Evolutionary conservation across 305 asterid species (phyloP).

Genomic region (Fraxinus platypoda): DNA sequence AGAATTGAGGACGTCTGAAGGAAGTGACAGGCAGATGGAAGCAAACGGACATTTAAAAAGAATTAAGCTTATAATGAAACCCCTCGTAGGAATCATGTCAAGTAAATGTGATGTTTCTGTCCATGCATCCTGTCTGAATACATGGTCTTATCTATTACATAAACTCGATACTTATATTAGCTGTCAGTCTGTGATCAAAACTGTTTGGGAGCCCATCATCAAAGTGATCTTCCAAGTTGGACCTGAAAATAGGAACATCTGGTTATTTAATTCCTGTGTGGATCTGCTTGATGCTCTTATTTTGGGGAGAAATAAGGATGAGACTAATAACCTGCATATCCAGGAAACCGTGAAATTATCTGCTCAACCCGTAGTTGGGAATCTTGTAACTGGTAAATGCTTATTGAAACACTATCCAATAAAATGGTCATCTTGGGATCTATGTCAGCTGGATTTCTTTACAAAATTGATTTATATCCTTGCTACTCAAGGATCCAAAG

Average conservation of each 20-base stretch:
- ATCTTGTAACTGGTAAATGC: conserved; percentile 37
- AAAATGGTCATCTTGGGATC: conserved; percentile 59
- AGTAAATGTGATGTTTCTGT: conserved; percentile 69
- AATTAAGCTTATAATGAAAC: conserved; percentile 72
- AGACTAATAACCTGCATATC: conserved; percentile 24
- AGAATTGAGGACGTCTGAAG: conserved; percentile 28
- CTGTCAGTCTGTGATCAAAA: conserved; percentile 42
- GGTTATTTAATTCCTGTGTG: conserved; percentile 61
- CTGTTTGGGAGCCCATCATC: conserved; percentile 67
- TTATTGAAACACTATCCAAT: conserved; percentile 51
- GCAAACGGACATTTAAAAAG: conserved; percentile 39
- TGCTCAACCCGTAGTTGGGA: conserved; percentile 22
- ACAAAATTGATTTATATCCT: conserved; percentile 50
- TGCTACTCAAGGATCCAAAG: conserved; percentile 41
- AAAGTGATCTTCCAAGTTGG: conserved; percentile 54
- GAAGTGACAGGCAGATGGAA: conserved; percentile 28
- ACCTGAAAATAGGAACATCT: conserved; percentile 47
- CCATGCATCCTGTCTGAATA: conserved; percentile 65
- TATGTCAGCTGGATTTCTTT: conserved; percentile 58
- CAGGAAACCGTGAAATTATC: conserved; percentile 28
- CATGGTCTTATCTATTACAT: conserved; percentile 78
- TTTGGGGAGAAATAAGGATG: conserved; percentile 37
- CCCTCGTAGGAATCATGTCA: conserved; percentile 60
- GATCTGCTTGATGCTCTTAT: conserved; percentile 58
- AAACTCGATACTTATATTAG: conserved; percentile 58